Conservation (phyloP, 352 stramenopile genomes). For the Phytophthora sp. region DNA sequence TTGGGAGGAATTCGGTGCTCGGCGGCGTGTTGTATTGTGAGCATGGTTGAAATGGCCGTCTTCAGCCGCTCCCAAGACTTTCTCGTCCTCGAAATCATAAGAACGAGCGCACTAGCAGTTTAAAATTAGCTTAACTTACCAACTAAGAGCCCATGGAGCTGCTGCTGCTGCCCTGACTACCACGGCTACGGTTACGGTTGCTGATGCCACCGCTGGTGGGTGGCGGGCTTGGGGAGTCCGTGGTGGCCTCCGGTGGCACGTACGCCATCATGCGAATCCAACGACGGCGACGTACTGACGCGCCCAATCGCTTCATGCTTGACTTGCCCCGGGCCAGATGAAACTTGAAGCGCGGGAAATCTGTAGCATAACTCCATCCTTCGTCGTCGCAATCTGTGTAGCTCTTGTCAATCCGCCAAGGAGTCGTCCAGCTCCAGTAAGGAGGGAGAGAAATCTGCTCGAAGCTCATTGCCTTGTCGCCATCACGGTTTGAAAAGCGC, state of each 20-base stretch:
- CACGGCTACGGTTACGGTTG: slow-evolving; percentile 29
- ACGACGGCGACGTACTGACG: slow-evolving; percentile 73
- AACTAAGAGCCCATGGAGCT: slow-evolving; percentile 37
- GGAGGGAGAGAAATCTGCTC: slow-evolving; percentile 75
- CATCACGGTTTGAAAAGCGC: slow-evolving; percentile 83
- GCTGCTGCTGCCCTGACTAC: slow-evolving; percentile 39
- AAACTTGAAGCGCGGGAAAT: slow-evolving; percentile 87
- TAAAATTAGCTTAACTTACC: slow-evolving; percentile 25
- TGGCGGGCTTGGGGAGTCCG: slow-evolving; percentile 21
- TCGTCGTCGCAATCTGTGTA: slow-evolving; percentile 90
- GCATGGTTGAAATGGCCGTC: not conserved
- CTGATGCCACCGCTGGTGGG: not conserved
- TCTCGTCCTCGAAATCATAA: slow-evolving; percentile 25
- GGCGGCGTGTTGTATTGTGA: slow-evolving; percentile 3
- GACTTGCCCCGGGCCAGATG: slow-evolving; percentile 82
- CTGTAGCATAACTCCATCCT: slow-evolving; percentile 88
- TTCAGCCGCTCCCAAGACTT: not conserved
- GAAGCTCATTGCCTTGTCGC: slow-evolving; percentile 82
- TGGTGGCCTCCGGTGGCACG: slow-evolving; percentile 54
- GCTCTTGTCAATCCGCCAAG: slow-evolving; percentile 88
- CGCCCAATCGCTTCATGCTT: slow-evolving; percentile 75
- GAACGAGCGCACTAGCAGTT: slow-evolving; percentile 1
- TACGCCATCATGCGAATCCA: slow-evolving; percentile 90
- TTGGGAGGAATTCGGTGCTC: slow-evolving; percentile 6
- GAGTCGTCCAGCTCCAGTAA: slow-evolving; percentile 85